A percentile compares a stretch with the other conserved stretches of the same genome.
phyloP scores from a whole-genome alignment of 73 alveolate species.

The Durusdinium trenchii region DNA sequence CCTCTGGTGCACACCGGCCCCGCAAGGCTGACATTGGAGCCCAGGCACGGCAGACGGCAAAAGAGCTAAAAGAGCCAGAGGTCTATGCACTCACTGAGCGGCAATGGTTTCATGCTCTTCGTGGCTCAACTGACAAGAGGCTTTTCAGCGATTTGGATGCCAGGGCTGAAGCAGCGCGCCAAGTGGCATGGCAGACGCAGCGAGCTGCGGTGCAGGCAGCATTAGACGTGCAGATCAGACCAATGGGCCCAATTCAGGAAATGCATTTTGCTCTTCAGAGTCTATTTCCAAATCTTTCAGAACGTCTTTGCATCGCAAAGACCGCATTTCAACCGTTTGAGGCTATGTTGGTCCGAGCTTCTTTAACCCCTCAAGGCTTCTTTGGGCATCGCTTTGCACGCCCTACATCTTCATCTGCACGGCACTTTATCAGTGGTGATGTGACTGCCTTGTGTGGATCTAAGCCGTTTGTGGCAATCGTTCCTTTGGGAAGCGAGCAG shows the following conservation, averaged over 20 bases:
- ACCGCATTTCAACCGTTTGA: slow-evolving; percentile 77
- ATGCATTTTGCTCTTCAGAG: not conserved
- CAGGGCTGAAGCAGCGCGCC: slow-evolving; percentile 44
- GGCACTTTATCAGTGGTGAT: slow-evolving; percentile 29
- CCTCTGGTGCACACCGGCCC: slow-evolving; percentile 30
- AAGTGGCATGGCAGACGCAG: slow-evolving; percentile 48
- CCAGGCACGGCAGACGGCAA: slow-evolving; percentile 26
- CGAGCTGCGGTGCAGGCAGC: slow-evolving; percentile 35
- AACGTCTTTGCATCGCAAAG: slow-evolving; percentile 80
- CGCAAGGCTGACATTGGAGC: slow-evolving; percentile 69
- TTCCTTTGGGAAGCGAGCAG: slow-evolving; percentile 10
- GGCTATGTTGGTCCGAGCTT: slow-evolving; percentile 91
- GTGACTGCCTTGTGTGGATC: slow-evolving; percentile 45
- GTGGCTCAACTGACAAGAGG: slow-evolving; percentile 49
- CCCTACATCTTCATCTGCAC: slow-evolving; percentile 14
- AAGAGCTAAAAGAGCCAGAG: not conserved
- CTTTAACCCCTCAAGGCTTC: slow-evolving; percentile 51
- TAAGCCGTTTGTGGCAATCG: slow-evolving; percentile 30
- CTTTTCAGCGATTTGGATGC: slow-evolving; percentile 26
- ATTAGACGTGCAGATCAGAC: not conserved
- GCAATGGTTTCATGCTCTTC: slow-evolving; percentile 81
- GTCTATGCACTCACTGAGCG: slow-evolving; percentile 52
- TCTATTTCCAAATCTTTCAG: slow-evolving; percentile 45
- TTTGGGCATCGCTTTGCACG: slow-evolving; percentile 79
- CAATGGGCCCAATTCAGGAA: too few species aligned